Evolutionary conservation across 352 stramenopile species (phyloP).

Genomic region (Aphanomyces astaci): DNA sequence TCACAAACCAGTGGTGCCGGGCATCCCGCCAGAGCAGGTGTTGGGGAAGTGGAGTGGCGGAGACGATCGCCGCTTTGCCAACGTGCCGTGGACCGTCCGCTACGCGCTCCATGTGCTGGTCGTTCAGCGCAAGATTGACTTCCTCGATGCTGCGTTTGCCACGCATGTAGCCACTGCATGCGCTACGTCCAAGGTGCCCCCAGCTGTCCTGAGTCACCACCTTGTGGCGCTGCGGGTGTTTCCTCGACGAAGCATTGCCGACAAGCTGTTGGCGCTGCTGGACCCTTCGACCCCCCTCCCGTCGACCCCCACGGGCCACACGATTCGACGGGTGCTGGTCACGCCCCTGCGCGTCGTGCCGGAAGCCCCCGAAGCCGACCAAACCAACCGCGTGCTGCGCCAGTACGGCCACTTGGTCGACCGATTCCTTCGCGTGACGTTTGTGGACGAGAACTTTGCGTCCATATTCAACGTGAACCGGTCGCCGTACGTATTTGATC

Average conservation of each 20-base stretch:
- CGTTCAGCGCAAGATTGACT: background rate
- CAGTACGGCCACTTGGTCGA: background rate
- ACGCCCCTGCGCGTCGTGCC: constrained; percentile 6
- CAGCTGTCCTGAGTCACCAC: background rate
- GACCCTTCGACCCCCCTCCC: background rate
- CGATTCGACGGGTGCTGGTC: constrained; percentile 6
- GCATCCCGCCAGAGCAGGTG: background rate
- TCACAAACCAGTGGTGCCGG: background rate
- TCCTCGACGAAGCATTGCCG: background rate
- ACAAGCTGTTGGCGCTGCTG: background rate
- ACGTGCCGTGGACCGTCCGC: background rate
- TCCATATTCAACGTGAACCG: background rate
- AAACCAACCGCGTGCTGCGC: constrained; percentile 14
- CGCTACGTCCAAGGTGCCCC: background rate
- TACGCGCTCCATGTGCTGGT: constrained; percentile 18
- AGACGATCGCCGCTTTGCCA: background rate
- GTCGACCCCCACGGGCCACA: too few relatives aligned
- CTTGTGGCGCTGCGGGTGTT: background rate
- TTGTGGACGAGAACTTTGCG: constrained; percentile 17
- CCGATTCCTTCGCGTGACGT: constrained; percentile 16
- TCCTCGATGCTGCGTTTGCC: background rate
- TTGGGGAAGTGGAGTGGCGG: constrained; percentile 11
- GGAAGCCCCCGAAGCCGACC: constrained; percentile 9
- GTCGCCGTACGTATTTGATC: background rate
- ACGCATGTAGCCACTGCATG: background rate